phyloP scores from a whole-genome alignment of 1,284 basidiomycete species.

The Meira miltonrushii region DNA sequence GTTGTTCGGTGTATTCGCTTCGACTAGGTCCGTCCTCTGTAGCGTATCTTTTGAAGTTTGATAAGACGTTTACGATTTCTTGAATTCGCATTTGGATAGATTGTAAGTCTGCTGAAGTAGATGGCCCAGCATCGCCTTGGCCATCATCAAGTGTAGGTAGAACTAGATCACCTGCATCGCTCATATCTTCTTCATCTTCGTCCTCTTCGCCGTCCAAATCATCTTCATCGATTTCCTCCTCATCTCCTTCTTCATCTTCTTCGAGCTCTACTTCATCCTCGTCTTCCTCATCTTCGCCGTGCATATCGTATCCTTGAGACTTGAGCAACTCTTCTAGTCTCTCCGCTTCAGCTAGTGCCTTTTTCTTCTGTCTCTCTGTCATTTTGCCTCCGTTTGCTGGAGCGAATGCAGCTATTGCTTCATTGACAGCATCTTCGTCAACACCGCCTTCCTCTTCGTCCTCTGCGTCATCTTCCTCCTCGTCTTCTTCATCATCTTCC shows the following conservation, averaged over 20 bases:
- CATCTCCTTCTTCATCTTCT: conserved; percentile 12
- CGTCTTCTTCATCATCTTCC: conserved; percentile 23
- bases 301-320: conserved; percentile 43
- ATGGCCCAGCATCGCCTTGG: conserved; percentile 15
- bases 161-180: conserved; percentile 56
- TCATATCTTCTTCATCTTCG: conserved; percentile 25
- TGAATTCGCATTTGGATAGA: conserved; percentile 82
- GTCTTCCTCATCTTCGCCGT: conserved; percentile 28
- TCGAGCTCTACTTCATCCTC: conserved; percentile 14
- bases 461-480: conserved; percentile 19
- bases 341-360: conserved; percentile 48
- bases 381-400: conserved; percentile 40
- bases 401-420: conserved; percentile 11
- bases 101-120: conserved; percentile 62
- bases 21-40: conserved; percentile 62
- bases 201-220: conserved; percentile 58
- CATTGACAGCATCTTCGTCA: conserved; percentile 16
- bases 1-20: conserved; percentile 80
- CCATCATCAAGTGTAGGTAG: conserved; percentile 73
- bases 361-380: conserved; percentile 44
- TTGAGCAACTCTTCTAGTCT: conserved; percentile 50
- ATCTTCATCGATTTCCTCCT: conserved; percentile 57
- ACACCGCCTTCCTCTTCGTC: conserved; percentile 19
- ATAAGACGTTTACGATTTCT: conserved; percentile 73
- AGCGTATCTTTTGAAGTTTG: conserved; percentile 29